Percentiles rank a stretch among this genome's conserved stretches.
These are phyloP conservation scores for Thermochaetoides thermophila DNA, from an alignment of 495 filamentous ascomycete species.

Conservation along the genomic window DNA sequence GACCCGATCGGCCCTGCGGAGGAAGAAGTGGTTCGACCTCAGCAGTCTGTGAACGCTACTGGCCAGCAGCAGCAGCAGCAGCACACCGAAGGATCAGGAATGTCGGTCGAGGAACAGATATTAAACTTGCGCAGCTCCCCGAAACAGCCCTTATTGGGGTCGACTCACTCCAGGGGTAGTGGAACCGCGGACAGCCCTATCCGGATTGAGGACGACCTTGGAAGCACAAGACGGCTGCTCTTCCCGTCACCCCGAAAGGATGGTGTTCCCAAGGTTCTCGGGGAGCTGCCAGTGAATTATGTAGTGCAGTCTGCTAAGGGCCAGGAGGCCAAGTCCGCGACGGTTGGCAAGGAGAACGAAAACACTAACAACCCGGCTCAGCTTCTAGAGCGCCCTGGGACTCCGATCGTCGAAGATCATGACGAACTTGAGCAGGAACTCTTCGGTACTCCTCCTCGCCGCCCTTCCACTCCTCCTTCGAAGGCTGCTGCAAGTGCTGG, in stretches of 20 bases:
- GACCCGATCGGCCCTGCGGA: slow-evolving; percentile 29
- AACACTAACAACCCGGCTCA: too few species aligned
- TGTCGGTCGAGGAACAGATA: slow-evolving; percentile 18
- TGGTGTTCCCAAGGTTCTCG: slow-evolving; percentile 41
- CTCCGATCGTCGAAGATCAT: slow-evolving; percentile 16
- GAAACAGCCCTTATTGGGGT: slow-evolving; percentile 20
- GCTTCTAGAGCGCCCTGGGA: slow-evolving; percentile 9
- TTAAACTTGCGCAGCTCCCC: slow-evolving; percentile 24
- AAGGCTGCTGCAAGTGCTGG: slow-evolving; percentile 31
- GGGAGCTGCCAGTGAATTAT: slow-evolving; percentile 42
- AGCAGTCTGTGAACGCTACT: slow-evolving; percentile 20
- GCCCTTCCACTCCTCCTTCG: slow-evolving; percentile 49
- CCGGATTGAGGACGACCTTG: slow-evolving; percentile 38
- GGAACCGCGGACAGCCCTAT: slow-evolving; percentile 55
- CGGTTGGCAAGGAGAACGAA: slow-evolving; percentile 28
- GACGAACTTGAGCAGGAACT: slow-evolving; percentile 41
- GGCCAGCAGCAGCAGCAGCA: slow-evolving; percentile 13
- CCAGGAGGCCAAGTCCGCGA: slow-evolving; percentile 21
- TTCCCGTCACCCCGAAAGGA: slow-evolving; percentile 60
- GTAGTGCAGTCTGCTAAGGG: slow-evolving; percentile 29
- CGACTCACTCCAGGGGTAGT: slow-evolving; percentile 31
- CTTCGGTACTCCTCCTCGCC: slow-evolving; percentile 35
- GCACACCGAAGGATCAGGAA: too few species aligned
- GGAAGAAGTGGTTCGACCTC: slow-evolving; percentile 13
- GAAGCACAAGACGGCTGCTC: slow-evolving; percentile 58